These are phyloP conservation scores for Pyricularia sp. DNA, from an alignment of 2,329 filamentous ascomycete species.

Conservation along the genomic window DNA sequence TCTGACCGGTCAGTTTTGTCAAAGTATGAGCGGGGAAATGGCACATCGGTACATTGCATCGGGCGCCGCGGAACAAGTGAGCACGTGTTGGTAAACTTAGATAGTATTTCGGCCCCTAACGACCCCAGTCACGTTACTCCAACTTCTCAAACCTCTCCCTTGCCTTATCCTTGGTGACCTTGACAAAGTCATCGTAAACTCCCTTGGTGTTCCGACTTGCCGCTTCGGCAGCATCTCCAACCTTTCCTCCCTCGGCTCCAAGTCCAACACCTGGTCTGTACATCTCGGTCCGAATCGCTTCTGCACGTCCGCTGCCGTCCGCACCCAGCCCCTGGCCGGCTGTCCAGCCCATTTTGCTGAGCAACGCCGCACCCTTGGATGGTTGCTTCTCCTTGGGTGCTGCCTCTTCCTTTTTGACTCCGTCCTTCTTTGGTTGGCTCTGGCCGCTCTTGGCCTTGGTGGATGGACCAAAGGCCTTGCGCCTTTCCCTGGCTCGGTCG, in stretches of 20 bases:
- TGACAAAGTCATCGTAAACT: slow-evolving; percentile 52
- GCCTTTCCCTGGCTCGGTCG: slow-evolving; percentile 59
- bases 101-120: neutral
- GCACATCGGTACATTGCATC: neutral
- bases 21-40: neutral
- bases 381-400: slow-evolving; percentile 16
- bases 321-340: slow-evolving; percentile 56
- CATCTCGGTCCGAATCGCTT: slow-evolving; percentile 53
- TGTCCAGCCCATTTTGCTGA: slow-evolving; percentile 67
- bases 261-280: slow-evolving; percentile 62
- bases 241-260: slow-evolving; percentile 58
- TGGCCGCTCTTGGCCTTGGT: slow-evolving; percentile 32
- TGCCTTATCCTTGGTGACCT: slow-evolving; percentile 55
- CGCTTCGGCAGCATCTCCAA: slow-evolving; percentile 58
- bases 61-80: neutral
- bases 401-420: slow-evolving; percentile 26
- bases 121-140: slow-evolving; percentile 16
- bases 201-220: slow-evolving; percentile 52
- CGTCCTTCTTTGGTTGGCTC: slow-evolving; percentile 12
- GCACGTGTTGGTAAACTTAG: neutral
- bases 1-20: neutral
- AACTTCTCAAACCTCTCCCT: slow-evolving; percentile 56
- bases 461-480: slow-evolving; percentile 52
- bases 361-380: slow-evolving; percentile 56
- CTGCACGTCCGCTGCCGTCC: slow-evolving; percentile 50